A percentile compares a stretch with the other conserved stretches of the same genome.
Conservation (phyloP, 2,329 filamentous ascomycete species). For the Aspergillus vadensis region DNA sequence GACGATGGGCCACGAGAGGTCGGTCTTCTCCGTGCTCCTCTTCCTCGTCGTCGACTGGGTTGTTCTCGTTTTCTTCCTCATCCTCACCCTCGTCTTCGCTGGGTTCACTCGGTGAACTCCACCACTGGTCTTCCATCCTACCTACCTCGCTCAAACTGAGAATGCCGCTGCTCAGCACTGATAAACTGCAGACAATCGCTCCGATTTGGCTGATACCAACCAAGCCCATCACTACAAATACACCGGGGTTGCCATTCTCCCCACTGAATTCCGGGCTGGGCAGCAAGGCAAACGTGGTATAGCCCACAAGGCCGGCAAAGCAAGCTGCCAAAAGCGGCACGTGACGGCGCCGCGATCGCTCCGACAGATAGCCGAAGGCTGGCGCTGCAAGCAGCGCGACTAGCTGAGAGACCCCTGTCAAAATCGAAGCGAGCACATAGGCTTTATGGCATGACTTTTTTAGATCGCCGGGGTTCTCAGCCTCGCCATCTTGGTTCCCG, state of each 20-base stretch:
- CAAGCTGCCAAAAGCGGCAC: slow-evolving; percentile 73
- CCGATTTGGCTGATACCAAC: slow-evolving; percentile 94
- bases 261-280: slow-evolving; percentile 73
- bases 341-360: slow-evolving; percentile 66
- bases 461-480: slow-evolving; percentile 58
- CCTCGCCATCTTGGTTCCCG: slow-evolving; percentile 46
- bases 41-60: slow-evolving; percentile 9
- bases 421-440: slow-evolving; percentile 81
- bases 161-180: slow-evolving; percentile 79
- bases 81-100: slow-evolving; percentile 7
- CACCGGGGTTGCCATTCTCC: slow-evolving; percentile 65
- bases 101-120: neutral
- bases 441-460: slow-evolving; percentile 83
- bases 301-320: slow-evolving; percentile 74
- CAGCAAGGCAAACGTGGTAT: slow-evolving; percentile 73
- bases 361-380: slow-evolving; percentile 82
- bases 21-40: slow-evolving; percentile 27
- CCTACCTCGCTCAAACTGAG: slow-evolving; percentile 46
- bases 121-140: neutral
- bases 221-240: slow-evolving; percentile 76
- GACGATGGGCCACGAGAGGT: slow-evolving; percentile 30
- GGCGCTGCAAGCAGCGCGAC: slow-evolving; percentile 83
- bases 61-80: slow-evolving; percentile 4
- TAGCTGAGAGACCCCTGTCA: slow-evolving; percentile 87
- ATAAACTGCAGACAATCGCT: slow-evolving; percentile 93